phyloP scores from a whole-genome alignment of 768 basidiomycete species.

The Mrakia gelida region DNA sequence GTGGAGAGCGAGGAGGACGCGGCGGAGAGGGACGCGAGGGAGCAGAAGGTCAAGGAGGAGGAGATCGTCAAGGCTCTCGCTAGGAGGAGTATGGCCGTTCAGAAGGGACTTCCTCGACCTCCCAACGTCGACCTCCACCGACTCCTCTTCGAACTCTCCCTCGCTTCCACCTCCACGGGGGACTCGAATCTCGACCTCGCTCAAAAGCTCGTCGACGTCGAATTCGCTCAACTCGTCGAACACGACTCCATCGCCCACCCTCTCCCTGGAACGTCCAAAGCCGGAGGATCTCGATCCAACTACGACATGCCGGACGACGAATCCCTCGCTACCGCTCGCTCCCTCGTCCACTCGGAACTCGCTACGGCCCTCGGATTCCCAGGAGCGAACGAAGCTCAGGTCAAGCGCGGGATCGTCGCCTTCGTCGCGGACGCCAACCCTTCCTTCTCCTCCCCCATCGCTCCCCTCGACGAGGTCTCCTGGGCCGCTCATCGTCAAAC shows the following conservation, averaged over 20 bases:
- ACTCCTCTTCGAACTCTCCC: conserved; percentile 57
- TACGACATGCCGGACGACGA: conserved; percentile 64
- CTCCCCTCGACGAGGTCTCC: conserved; percentile 47
- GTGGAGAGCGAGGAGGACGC: conserved; percentile 74
- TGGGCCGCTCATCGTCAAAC: conserved; percentile 66
- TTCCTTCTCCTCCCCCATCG: conserved; percentile 34
- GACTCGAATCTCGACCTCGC: conserved; percentile 51
- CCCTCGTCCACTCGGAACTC: conserved; percentile 71
- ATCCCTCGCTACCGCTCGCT: conserved; percentile 63
- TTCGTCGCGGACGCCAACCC: conserved; percentile 58
- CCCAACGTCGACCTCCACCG: conserved; percentile 67
- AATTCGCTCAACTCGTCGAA: conserved; percentile 70
- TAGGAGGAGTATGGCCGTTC: conserved; percentile 73
- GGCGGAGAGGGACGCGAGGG: conserved; percentile 76
- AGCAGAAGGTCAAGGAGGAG: conserved; percentile 63
- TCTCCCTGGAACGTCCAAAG: conserved; percentile 83
- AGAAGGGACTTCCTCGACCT: conserved; percentile 77
- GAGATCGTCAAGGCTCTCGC: conserved; percentile 77
- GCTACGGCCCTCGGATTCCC: conserved; percentile 78
- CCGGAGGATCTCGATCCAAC: conserved; percentile 52
- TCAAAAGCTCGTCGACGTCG: conserved; percentile 64
- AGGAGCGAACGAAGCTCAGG: conserved; percentile 68
- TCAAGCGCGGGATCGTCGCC: conserved; percentile 69
- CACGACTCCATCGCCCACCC: conserved; percentile 87
- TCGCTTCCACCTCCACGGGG: conserved; percentile 38